A percentile compares a stretch with the other conserved stretches of the same genome.
Evolutionary conservation across 2,329 filamentous ascomycete species (phyloP).

Genomic region (Epichloe gansuensis): DNA sequence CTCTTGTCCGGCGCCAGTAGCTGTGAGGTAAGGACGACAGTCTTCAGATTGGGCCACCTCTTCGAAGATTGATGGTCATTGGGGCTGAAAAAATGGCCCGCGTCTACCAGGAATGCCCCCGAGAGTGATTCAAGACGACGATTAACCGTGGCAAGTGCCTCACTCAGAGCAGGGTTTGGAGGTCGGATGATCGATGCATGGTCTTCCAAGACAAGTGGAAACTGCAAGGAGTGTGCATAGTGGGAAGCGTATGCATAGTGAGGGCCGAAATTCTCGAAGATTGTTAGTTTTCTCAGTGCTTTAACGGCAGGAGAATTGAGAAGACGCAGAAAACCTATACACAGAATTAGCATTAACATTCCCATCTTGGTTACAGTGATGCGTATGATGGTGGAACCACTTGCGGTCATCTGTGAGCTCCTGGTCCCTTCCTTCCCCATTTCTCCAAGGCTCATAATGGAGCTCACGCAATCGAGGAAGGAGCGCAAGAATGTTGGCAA

Average conservation of each 20-base stretch:
- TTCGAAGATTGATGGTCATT: background rate
- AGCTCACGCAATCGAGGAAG: slow-evolving; percentile 24
- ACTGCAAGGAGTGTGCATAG: no score
- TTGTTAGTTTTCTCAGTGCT: slow-evolving; percentile 16
- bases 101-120: background rate
- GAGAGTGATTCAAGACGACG: background rate
- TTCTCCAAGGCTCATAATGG: slow-evolving; percentile 20
- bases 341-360: background rate
- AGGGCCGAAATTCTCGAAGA: slow-evolving; percentile 25
- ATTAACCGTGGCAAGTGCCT: background rate
- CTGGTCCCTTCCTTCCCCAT: no score
- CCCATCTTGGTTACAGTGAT: slow-evolving; percentile 14
- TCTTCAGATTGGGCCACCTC: background rate
- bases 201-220: background rate
- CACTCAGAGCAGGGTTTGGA: background rate
- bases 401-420: slow-evolving; percentile 20
- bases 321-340: slow-evolving; percentile 1
- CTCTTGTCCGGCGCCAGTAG: slow-evolving; percentile 4
- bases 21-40: background rate
- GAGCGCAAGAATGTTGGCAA: slow-evolving; percentile 21
- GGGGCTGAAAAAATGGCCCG: background rate
- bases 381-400: slow-evolving; percentile 11
- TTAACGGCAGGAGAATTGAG: slow-evolving; percentile 15
- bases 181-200: background rate
- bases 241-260: slow-evolving; percentile 11